Evolutionary conservation across 495 filamentous ascomycete genomes (phyloP), one percentile per base, ranked within the genome.

Genomic region (Lasiosphaeria ovina): DNA sequence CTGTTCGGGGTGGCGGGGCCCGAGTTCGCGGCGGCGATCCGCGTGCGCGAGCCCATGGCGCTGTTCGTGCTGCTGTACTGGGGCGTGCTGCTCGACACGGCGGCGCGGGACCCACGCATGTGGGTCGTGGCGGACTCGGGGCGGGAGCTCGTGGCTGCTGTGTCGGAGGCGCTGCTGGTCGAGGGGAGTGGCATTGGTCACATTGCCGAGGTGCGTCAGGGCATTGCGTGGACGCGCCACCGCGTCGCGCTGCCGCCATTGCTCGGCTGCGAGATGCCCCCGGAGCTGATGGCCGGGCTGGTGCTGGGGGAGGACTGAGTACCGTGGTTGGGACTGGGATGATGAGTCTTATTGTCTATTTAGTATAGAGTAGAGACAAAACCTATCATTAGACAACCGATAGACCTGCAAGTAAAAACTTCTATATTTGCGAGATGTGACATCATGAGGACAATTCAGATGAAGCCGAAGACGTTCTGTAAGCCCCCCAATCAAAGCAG

Each of bases 161-260:
- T 42, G 38, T 12, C 7, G 38, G 7, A 12, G 12, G 38, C 12
- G 12, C 12, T 8, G 7, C 38, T 12, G 7, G 38, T 47, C n/a
- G 35, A 31, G 12, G 7, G 24, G 24, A n/a, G 34, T 12, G 57
- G 57, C 1, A 59, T 59, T 34, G 17, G 3, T 3, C 47, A 35
- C 8, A 16, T 59, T 10, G 9, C 48, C 3, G 49, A 35, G 3
- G 49, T 59, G 35, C 3, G 48, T 0, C 47, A 59, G 49, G 57
- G 57, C 1, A 59, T 59, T 40, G 57, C 57, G 14, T 59, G 57
- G 57, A 59, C 57, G 48, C 24, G 57, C 12, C 11, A n/a, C 10
- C 38, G 44, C 16, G 57, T 53, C 16, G 57, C 6, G 8, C n/a
- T 59, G 36, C 4, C 2, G 35, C 35, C 49, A 16, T n/a, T 59